Percentiles rank a stretch among this genome's conserved stretches.
Conservation (phyloP, 108 stramenopile species). For the Nitzschia inconspicua region DNA sequence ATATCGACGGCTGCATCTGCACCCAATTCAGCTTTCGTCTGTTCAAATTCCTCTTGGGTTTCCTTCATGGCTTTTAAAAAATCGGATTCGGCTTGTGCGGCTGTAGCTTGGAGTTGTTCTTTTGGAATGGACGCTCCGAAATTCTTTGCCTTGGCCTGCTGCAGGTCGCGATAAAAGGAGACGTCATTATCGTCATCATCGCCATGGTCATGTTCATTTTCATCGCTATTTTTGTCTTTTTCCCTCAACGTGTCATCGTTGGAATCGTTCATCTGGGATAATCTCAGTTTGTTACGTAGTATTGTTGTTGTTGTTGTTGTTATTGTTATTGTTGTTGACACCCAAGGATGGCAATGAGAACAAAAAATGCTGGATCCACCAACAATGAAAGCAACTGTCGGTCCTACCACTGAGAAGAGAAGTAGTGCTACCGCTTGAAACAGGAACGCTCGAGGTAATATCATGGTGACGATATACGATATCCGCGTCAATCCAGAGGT, state of each 20-base stretch:
- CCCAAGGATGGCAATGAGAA: too few species aligned
- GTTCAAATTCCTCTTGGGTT: slow-evolving; percentile 12
- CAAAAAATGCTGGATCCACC: too few species aligned
- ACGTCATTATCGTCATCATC: not conserved
- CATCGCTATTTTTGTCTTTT: not conserved
- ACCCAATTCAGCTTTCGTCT: slow-evolving; percentile 19
- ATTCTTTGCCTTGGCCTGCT: slow-evolving; percentile 5
- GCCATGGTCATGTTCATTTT: not conserved
- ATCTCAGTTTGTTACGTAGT: too few species aligned
- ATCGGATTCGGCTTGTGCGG: slow-evolving; percentile 12
- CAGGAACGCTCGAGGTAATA: too few species aligned
- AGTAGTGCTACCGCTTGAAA: too few species aligned
- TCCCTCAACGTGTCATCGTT: not conserved
- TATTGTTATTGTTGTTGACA: not conserved
- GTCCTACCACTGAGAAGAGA: too few species aligned
- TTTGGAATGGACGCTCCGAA: slow-evolving; percentile 5
- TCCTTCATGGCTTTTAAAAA: slow-evolving; percentile 25
- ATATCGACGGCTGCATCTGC: slow-evolving; percentile 12
- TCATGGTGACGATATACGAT: too few species aligned
- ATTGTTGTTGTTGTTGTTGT: not conserved
- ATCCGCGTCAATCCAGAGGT: too few species aligned
- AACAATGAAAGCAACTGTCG: too few species aligned
- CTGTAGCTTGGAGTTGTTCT: slow-evolving; percentile 2
- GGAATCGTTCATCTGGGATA: not conserved
- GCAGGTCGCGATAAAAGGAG: slow-evolving; percentile 9